These are phyloP conservation scores for Rhodamnia rubescens DNA, from an alignment of 345 rosid species.

Conservation along the genomic window DNA sequence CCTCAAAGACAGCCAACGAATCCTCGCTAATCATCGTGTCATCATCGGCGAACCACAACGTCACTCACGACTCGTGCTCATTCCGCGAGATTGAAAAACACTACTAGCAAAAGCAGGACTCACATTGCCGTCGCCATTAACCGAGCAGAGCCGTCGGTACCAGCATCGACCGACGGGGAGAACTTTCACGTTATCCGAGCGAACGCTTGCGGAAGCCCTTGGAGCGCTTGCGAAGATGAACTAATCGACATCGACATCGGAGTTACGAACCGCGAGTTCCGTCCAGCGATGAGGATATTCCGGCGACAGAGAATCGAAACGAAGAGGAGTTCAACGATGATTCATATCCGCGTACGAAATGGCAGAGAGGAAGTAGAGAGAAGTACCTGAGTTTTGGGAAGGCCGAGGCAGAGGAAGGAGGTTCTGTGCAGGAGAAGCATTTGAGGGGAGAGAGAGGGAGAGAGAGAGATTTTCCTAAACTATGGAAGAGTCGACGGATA, in stretches of 20 bases:
- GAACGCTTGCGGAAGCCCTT: not conserved
- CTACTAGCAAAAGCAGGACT: not conserved
- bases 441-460: not conserved
- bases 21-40: not conserved
- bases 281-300: not conserved
- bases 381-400: not conserved
- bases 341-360: not conserved
- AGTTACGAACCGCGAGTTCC: not conserved
- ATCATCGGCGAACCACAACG: not conserved
- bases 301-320: not conserved
- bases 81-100: not conserved
- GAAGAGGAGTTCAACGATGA: not conserved
- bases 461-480: too few relatives aligned
- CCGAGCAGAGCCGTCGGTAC: conserved; percentile 6
- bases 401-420: not conserved
- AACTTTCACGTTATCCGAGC: not conserved
- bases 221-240: not conserved
- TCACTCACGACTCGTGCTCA: not conserved
- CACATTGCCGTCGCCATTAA: conserved; percentile 13
- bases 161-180: not conserved
- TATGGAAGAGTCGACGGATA: not conserved
- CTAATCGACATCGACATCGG: not conserved
- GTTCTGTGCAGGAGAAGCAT: not conserved
- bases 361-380: not conserved
- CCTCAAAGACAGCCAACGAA: not conserved